Evolutionary conservation across 2,329 filamentous ascomycete genomes (phyloP), one percentile per base, ranked within the genome.

Genomic region (Gnomoniopsis smithogilvyi): DNA sequence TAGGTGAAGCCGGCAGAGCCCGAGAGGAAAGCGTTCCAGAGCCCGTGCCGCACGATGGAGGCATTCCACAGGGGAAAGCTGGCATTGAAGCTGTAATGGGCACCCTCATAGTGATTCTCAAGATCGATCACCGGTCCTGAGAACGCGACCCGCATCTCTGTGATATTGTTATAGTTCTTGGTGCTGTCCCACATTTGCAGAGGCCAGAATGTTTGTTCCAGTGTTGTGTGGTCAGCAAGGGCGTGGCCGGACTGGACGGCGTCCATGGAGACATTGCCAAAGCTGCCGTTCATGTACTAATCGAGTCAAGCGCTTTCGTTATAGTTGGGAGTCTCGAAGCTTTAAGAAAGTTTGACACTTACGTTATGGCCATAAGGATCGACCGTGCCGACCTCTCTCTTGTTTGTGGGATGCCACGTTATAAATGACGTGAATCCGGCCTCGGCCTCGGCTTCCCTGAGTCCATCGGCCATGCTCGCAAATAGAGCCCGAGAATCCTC

Each of bases 1-100:
- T 54, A 54, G 51, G 51, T 54, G 41, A 54, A 54, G 15, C 51
- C 51, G 11, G 38, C 43, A 10, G 51, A 46, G 38, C 51, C 51
- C 3, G 51, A 52, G 17, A 52, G 21, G 36, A 52, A 45, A 8
- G 51, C 51, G n/a, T 52, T 52, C 51, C 51, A 52, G 17, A 52
- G 51, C 22, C 51, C 51, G 21, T 52, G 51, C 34, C 51, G 51
- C 34, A 52, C 51, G 36, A 52, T 17, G 4, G 51, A 52, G 12
- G 34, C 17, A 34, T 52, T 52, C 51, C 51, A 52, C 2, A 52
- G 7, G 34, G 51, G 51, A 7, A 24, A n/a, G 21, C 34, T 41
- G 21, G 51, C 51, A 34, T 52, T 52, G 36, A 52, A 52, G 17
- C 21, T 24, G 36, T 24, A 41, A 17, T 52, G 51, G 21, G 51